Percentiles rank a stretch among this genome's conserved stretches.
Conservation (phyloP, 2,329 filamentous ascomycete genomes). For the Rhynchosporium secalis region DNA sequence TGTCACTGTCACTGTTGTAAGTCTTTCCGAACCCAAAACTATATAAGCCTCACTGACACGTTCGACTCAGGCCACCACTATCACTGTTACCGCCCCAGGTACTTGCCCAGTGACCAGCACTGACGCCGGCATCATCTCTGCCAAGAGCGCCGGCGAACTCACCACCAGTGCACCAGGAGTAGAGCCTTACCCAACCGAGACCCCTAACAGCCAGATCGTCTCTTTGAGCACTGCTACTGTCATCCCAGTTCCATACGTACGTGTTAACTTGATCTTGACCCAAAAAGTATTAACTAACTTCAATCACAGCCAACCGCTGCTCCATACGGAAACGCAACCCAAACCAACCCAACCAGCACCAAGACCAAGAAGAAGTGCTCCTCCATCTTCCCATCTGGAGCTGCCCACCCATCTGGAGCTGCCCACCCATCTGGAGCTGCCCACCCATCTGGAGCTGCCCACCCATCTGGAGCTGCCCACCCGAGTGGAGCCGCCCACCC, state of each 20-base stretch:
- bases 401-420: constrained; percentile 20
- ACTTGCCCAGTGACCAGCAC: not conserved
- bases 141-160: constrained; percentile 8
- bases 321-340: constrained; percentile 32
- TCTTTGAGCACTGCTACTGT: constrained; percentile 34
- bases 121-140: not conserved
- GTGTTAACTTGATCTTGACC: not conserved
- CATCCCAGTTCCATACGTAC: constrained; percentile 29
- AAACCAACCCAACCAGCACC: constrained; percentile 18
- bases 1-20: constrained; percentile 38
- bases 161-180: constrained; percentile 5
- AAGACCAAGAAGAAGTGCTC: constrained; percentile 32
- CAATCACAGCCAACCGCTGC: constrained; percentile 20
- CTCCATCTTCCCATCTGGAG: constrained; percentile 32
- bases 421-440: not conserved
- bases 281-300: not conserved
- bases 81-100: constrained; percentile 14
- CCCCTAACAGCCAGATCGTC: constrained; percentile 13
- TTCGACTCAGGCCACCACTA: constrained; percentile 17
- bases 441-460: constrained; percentile 15
- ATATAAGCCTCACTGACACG: constrained; percentile 5
- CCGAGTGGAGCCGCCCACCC: not conserved
- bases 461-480: constrained; percentile 15
- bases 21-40: constrained; percentile 9
- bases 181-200: constrained; percentile 13